Evolutionary conservation across 768 basidiomycete genomes (phyloP).

Genomic region (Panellus pusillus): DNA sequence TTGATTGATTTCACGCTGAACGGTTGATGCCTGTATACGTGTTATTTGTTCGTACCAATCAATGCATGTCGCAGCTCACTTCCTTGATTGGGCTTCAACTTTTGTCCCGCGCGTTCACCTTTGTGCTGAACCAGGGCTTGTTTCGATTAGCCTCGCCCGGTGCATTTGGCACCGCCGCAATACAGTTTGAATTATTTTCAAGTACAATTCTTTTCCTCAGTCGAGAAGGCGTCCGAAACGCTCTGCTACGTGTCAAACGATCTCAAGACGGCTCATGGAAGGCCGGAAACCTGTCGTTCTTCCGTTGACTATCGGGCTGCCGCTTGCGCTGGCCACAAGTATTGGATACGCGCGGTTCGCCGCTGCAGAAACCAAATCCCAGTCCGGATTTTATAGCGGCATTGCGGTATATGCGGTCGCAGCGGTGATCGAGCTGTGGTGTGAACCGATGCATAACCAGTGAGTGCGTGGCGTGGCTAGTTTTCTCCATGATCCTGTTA

Average conservation of each 20-base stretch:
- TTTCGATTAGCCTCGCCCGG: constrained; percentile 81
- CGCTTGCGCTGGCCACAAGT: constrained; percentile 55
- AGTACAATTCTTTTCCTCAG: constrained; percentile 90
- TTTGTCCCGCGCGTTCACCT: constrained; percentile 82
- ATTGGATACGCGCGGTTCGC: constrained; percentile 55
- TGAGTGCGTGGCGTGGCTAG: constrained; percentile 32
- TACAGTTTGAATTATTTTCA: constrained; percentile 91
- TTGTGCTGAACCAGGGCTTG: constrained; percentile 84
- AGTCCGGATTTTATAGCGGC: constrained; percentile 64
- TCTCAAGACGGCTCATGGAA: constrained; percentile 24
- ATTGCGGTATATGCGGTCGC: constrained; percentile 72
- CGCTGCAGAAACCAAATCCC: constrained; percentile 52
- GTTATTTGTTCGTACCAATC: constrained; percentile 17
- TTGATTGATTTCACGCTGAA: constrained; percentile 43
- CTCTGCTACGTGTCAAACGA: constrained; percentile 62
- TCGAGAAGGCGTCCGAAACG: constrained; percentile 90
- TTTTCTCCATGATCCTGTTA: background rate
- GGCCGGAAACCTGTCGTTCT: constrained; percentile 55
- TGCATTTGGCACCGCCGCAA: constrained; percentile 86
- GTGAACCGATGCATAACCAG: constrained; percentile 83
- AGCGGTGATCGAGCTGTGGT: constrained; percentile 73
- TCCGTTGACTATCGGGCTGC: constrained; percentile 68
- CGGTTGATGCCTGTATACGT: constrained; percentile 22
- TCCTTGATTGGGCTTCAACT: constrained; percentile 87
- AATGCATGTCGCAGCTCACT: constrained; percentile 30